Evolutionary conservation across 148 eudicot genomes (phyloP), one percentile per base, ranked within the genome.

Genomic region (Diospyros lotus): DNA sequence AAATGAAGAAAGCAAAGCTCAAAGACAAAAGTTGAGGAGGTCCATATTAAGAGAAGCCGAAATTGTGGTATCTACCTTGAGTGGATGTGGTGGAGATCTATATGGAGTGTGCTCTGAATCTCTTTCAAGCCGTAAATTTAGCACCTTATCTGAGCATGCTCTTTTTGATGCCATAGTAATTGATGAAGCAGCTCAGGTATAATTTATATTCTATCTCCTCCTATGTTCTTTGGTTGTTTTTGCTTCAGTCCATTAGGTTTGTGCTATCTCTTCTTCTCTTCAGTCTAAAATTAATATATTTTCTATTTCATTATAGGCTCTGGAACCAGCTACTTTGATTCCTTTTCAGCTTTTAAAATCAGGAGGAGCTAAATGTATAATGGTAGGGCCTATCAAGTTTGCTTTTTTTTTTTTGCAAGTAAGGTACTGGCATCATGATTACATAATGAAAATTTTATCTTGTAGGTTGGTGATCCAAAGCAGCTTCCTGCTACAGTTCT

Each of bases 401-500:
- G 17, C 6, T 65, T 45, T 12, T 28, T 45, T 12, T 28, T 28
- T 43, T 70, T 68, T 59, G 58, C 41, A 43, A 48, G 38, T 53
- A 66, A 40, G 50, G n/a, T 46, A 43, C 64, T 67, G 69, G 6
- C 73, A 67, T 66, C 38, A 11, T 65, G 14, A 63, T 54, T 45
- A 14, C 73, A 41, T 18, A 42, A 3, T 70, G 56, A 40, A 51
- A 41, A 39, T 59, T 50, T 69, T 8, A 75, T 76, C 18, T 73
- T 88, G 83, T 73, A 96, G 99, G 99, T 96, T 81, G 98, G 99
- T 69, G 99, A 96, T 75, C 99, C 99, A 56, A 96, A 96, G 85
- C 99, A 96, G 91, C 99, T 96, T 86, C 98, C 99, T 58, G 99
- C 99, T 44, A 96, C 98, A 63, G 99, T 96, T 75, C 89, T 96